Evolutionary conservation across 2,329 filamentous ascomycete species (phyloP), one percentile per base, ranked within the genome.

Genomic region (Fusarium sp.): DNA sequence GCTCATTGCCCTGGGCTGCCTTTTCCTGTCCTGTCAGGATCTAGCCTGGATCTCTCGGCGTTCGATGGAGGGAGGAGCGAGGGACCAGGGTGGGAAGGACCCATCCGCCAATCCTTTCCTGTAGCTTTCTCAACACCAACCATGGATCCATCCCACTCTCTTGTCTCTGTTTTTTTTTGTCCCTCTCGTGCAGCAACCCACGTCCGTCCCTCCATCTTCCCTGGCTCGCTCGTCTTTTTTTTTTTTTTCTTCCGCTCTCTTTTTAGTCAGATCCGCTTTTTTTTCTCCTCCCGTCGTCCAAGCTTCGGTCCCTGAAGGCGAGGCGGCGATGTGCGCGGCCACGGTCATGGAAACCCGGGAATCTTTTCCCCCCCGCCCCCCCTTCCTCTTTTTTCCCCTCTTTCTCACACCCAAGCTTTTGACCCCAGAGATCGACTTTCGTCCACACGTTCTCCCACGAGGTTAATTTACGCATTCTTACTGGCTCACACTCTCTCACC

Each of bases 361-460:
- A 56, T 67, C 70, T 40, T 34, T 42, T 42, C 18, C 13, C 38
- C 29, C 62, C 40, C 60, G 16, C 45, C 38, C 62, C 38, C 73
- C 59, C 45, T 50, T 29, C 60, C 70, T 27, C 70, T 27, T 35
- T 24, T 31, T 34, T n/a, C 10, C 31, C 31, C 22, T 10, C 22
- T 31, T 35, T 35, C 20, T 16, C 52, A 22, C 54, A 35, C 54
- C 54, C 31, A 22, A 58, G 40, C 58, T 52, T 59, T 68, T 37
- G 62, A 68, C 62, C 69, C 62, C 69, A 73, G 66, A 75, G 72
- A 77, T 71, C 67, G 56, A 42, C 69, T 79, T 69, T 74, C 67
- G 62, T 71, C 77, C 77, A 79, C 64, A 76, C 74, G 61, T 71
- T 79, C 70, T 77, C 77, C 76, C 77, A 79, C 77, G 77, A 68